Evolutionary conservation across 768 basidiomycete species (phyloP).

Genomic region (Hydnum rufescens): DNA sequence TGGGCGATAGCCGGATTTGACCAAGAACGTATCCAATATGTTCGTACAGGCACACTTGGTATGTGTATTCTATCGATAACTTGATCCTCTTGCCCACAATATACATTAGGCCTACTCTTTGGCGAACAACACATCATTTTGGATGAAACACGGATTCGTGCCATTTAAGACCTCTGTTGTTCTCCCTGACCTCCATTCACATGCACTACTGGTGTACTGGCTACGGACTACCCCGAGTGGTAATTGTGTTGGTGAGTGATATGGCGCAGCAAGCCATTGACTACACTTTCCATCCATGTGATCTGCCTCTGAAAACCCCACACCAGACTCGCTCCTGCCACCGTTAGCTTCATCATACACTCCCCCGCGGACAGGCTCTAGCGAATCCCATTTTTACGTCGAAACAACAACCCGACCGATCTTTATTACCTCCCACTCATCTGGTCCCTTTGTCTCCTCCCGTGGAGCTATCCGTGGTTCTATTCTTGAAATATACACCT

Average conservation of each 20-base stretch:
- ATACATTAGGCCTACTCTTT: background rate
- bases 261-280: no score
- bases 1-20: background rate
- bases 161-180: background rate
- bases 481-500: conserved; percentile 38
- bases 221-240: background rate
- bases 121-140: background rate
- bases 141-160: background rate
- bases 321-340: no score
- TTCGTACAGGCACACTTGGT: background rate
- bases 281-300: no score
- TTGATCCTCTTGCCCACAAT: background rate
- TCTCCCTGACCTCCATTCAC: background rate
- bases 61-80: background rate
- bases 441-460: conserved; percentile 16
- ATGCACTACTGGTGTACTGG: background rate
- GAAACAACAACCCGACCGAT: conserved; percentile 18
- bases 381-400: conserved; percentile 17
- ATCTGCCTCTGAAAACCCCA: no score
- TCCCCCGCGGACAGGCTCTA: background rate
- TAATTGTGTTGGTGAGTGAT: background rate
- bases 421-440: conserved; percentile 13
- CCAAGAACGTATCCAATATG: background rate
- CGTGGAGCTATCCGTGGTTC: conserved; percentile 19
- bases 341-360: no score